Percentiles rank a stretch among this genome's conserved stretches.
Evolutionary conservation across 768 basidiomycete genomes (phyloP).

Genomic region (Leccinellum albellum): DNA sequence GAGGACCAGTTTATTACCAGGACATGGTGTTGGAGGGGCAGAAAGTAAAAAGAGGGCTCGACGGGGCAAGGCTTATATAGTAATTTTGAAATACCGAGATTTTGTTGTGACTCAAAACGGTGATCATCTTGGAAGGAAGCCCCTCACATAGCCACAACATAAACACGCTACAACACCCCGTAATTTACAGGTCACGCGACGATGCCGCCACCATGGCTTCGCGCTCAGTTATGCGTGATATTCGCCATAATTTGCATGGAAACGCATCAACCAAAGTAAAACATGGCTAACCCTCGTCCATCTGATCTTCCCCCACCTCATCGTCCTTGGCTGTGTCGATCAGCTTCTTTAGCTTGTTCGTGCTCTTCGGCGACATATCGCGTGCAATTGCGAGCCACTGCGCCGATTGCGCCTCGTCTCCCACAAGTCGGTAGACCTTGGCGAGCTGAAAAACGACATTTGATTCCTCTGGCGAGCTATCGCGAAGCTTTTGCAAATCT

Average conservation of each 20-base stretch:
- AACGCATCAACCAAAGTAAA: slow-evolving; percentile 4
- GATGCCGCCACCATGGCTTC: slow-evolving; percentile 16
- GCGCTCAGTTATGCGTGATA: neutral
- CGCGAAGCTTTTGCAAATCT: slow-evolving; percentile 77
- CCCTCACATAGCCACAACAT: slow-evolving; percentile 25
- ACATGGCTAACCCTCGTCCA: slow-evolving; percentile 58
- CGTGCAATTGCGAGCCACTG: slow-evolving; percentile 86
- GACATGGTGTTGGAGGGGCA: slow-evolving; percentile 36
- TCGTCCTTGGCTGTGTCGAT: slow-evolving; percentile 68
- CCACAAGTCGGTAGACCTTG: slow-evolving; percentile 80
- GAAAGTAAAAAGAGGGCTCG: slow-evolving; percentile 15
- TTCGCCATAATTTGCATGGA: neutral
- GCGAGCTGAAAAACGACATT: slow-evolving; percentile 97
- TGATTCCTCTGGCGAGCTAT: slow-evolving; percentile 88
- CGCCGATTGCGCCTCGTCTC: slow-evolving; percentile 75
- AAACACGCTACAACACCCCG: slow-evolving; percentile 21
- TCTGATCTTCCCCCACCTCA: slow-evolving; percentile 52
- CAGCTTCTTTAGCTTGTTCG: slow-evolving; percentile 77
- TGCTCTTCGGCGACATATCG: slow-evolving; percentile 90
- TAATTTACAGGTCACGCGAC: slow-evolving; percentile 24
- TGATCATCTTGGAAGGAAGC: slow-evolving; percentile 31
- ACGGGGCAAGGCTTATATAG: slow-evolving; percentile 43
- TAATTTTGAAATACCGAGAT: slow-evolving; percentile 28
- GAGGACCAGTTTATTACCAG: slow-evolving; percentile 25
- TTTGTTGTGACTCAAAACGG: slow-evolving; percentile 33